These are phyloP conservation scores for Spencermartinsiella europaea DNA, from an alignment of 805 yeast genomes.

Conservation along the genomic window DNA sequence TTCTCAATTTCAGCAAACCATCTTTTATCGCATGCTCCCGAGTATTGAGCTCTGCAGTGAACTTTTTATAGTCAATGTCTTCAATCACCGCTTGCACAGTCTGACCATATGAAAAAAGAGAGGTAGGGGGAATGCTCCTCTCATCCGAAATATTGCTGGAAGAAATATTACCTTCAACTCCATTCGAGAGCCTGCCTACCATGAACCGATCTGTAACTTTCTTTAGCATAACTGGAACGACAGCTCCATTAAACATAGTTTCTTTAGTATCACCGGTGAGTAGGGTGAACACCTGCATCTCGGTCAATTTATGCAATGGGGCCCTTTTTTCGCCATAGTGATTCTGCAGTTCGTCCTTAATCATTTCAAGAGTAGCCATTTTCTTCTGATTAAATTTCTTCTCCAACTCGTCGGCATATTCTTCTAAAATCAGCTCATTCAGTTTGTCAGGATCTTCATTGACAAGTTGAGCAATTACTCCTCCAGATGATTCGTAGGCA, in stretches of 20 bases:
- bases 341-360: slow-evolving; percentile 78
- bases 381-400: slow-evolving; percentile 55
- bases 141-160: slow-evolving; percentile 34
- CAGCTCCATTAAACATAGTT: slow-evolving; percentile 59
- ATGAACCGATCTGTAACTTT: slow-evolving; percentile 49
- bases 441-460: slow-evolving; percentile 71
- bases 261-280: slow-evolving; percentile 81
- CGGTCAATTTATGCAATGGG: slow-evolving; percentile 58
- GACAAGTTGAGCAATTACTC: slow-evolving; percentile 68
- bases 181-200: slow-evolving; percentile 48
- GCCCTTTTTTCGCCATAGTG: slow-evolving; percentile 84
- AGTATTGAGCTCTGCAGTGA: slow-evolving; percentile 71
- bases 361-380: slow-evolving; percentile 74
- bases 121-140: slow-evolving; percentile 23
- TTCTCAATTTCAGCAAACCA: slow-evolving; percentile 41
- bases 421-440: slow-evolving; percentile 82
- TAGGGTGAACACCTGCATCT: slow-evolving; percentile 75
- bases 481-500: slow-evolving; percentile 74
- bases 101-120: slow-evolving; percentile 48
- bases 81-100: slow-evolving; percentile 80
- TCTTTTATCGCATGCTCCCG: slow-evolving; percentile 57
- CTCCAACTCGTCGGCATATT: slow-evolving; percentile 85
- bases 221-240: slow-evolving; percentile 70
- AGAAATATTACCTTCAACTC: slow-evolving; percentile 51
- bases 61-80: slow-evolving; percentile 64